A percentile compares a stretch with the other conserved stretches of the same genome.
Evolutionary conservation across 106 monocot genomes (phyloP).

Genomic region (Dioscorea alata): DNA sequence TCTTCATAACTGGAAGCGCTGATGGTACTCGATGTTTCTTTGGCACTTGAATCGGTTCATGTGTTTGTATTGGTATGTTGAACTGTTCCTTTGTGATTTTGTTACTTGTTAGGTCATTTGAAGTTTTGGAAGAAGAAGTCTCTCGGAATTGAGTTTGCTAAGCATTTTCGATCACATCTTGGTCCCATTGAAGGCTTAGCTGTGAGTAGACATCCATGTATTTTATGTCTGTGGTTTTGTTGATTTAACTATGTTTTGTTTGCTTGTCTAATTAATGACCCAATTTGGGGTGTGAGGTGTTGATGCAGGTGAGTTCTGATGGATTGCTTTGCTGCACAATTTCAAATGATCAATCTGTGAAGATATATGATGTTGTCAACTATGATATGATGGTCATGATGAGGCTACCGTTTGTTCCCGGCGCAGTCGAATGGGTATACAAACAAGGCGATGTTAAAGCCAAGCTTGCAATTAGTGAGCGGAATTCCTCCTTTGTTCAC

Average conservation of each 20-base stretch:
- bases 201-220: conserved; percentile 41
- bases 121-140: conserved; percentile 99
- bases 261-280: too few species aligned
- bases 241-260: not conserved
- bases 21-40: conserved; percentile 35
- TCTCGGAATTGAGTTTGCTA: conserved; percentile 89
- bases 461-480: conserved; percentile 85
- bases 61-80: too few species aligned
- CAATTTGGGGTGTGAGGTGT: conserved; percentile 5
- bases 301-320: conserved; percentile 88
- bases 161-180: conserved; percentile 94
- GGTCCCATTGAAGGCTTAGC: conserved; percentile 92
- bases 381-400: conserved; percentile 99
- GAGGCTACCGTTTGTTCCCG: conserved; percentile 72
- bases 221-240: not conserved
- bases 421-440: conserved; percentile 85
- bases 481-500: conserved; percentile 54
- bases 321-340: conserved; percentile 96
- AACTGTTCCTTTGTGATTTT: too few species aligned
- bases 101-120: conserved; percentile 48
- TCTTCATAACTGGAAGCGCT: conserved; percentile 82
- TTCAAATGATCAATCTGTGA: conserved; percentile 78
- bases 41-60: not conserved
- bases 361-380: conserved; percentile 98
- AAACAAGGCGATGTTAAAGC: conserved; percentile 86